phyloP scores from a whole-genome alignment of 108 stramenopile species.

The Conticribra guillardii region DNA sequence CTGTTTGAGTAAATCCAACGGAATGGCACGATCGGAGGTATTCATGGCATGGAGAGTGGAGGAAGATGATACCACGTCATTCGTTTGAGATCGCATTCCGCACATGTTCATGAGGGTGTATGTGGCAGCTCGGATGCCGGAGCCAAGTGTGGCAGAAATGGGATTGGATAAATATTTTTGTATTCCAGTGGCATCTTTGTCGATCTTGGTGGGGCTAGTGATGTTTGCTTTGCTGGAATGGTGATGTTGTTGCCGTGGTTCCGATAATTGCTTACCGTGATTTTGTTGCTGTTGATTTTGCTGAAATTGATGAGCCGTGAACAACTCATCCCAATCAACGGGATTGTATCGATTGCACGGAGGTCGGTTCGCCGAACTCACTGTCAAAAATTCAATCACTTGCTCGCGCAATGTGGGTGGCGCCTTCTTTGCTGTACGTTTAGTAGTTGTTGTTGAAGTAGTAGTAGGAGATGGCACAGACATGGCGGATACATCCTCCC shows the following conservation, averaged over 20 bases:
- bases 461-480: background rate
- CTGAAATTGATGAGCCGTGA: background rate
- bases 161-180: slow-evolving; percentile 54
- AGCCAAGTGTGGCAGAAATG: slow-evolving; percentile 56
- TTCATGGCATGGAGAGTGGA: background rate
- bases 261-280: too few relatives aligned
- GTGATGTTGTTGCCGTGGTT: background rate
- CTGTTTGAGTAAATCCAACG: slow-evolving; percentile 67
- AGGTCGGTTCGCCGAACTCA: slow-evolving; percentile 30
- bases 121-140: slow-evolving; percentile 64
- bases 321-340: background rate
- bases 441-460: background rate
- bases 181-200: background rate
- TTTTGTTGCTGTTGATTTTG: background rate
- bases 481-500: slow-evolving; percentile 22
- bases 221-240: background rate
- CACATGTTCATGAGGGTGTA: slow-evolving; percentile 60
- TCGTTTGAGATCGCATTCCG: background rate
- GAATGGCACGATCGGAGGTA: slow-evolving; percentile 57
- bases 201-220: background rate
- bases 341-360: slow-evolving; percentile 60
- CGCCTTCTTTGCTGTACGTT: background rate
- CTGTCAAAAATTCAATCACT: slow-evolving; percentile 53
- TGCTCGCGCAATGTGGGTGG: slow-evolving; percentile 19
- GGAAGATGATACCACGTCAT: slow-evolving; percentile 16